phyloP scores from a whole-genome alignment of 176 grass and related monocot genomes.

The Calamus simplicifolius region DNA sequence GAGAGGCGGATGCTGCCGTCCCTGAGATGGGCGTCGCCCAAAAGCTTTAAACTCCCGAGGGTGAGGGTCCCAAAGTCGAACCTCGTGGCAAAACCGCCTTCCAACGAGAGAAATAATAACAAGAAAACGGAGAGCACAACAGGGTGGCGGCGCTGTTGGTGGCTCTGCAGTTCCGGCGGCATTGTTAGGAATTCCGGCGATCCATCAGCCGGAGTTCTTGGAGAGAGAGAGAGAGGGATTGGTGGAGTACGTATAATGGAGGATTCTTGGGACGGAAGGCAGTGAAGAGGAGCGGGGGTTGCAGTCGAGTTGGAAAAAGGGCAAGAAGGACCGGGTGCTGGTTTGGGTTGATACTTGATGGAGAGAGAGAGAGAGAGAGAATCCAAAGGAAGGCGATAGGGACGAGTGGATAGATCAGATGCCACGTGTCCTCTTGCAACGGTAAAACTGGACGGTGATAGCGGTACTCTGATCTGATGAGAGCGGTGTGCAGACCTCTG shows the following conservation, averaged over 20 bases:
- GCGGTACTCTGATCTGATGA: neutral
- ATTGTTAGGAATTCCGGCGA: slow-evolving; percentile 14
- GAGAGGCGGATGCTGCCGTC: slow-evolving; percentile 83
- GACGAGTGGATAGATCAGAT: slow-evolving; percentile 11
- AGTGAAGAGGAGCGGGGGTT: slow-evolving; percentile 13
- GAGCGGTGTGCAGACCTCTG: neutral
- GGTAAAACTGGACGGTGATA: slow-evolving; percentile 18
- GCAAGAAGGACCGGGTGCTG: neutral
- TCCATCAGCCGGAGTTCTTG: too few species aligned
- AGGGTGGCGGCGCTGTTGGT: neutral
- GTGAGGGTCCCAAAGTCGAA: slow-evolving; percentile 84
- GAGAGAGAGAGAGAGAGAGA: neutral
- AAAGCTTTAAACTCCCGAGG: slow-evolving; percentile 46
- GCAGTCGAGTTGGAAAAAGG: neutral
- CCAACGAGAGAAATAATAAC: neutral
- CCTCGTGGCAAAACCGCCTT: slow-evolving; percentile 1
- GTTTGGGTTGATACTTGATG: neutral
- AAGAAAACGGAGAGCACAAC: slow-evolving; percentile 1
- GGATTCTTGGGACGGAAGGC: slow-evolving; percentile 19
- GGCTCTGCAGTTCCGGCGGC: slow-evolving; percentile 3
- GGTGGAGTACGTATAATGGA: neutral
- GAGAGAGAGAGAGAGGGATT: neutral
- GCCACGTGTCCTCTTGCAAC: slow-evolving; percentile 32
- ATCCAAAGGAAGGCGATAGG: neutral
- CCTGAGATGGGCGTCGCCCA: slow-evolving; percentile 93